A percentile compares a stretch with the other conserved stretches of the same genome.
phyloP scores from a whole-genome alignment of 1,284 basidiomycete species.

The Cystobasidium slooffiae region DNA sequence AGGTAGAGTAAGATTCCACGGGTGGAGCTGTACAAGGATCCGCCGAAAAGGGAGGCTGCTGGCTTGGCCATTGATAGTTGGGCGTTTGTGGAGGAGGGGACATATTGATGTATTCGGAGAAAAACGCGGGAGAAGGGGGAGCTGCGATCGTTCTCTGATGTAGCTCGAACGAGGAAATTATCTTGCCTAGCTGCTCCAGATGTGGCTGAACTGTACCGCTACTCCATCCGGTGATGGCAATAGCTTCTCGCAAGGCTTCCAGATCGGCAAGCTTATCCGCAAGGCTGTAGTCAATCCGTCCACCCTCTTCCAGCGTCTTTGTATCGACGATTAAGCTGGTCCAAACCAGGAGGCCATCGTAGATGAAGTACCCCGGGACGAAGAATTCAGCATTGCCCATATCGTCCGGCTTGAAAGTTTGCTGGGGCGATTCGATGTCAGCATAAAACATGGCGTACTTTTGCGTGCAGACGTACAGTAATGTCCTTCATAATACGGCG shows the following conservation, averaged over 20 bases:
- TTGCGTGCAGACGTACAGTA: neutral
- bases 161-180: constrained; percentile 7
- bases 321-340: constrained; percentile 23
- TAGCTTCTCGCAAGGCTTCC: constrained; percentile 23
- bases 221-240: constrained; percentile 36
- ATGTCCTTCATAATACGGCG: constrained; percentile 20
- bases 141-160: constrained; percentile 4
- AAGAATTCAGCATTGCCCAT: constrained; percentile 22
- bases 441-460: neutral
- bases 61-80: neutral
- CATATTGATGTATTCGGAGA: constrained; percentile 1
- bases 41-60: neutral
- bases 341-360: constrained; percentile 38
- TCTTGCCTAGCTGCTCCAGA: constrained; percentile 6
- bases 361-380: constrained; percentile 26
- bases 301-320: constrained; percentile 15
- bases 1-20: no score
- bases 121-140: neutral
- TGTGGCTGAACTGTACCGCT: constrained; percentile 22
- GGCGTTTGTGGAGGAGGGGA: neutral
- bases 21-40: no score
- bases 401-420: constrained; percentile 9
- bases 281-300: constrained; percentile 27
- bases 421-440: neutral
- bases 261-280: constrained; percentile 27